phyloP scores from a whole-genome alignment of 176 grass and related monocot species.

The Chloris gayana region DNA sequence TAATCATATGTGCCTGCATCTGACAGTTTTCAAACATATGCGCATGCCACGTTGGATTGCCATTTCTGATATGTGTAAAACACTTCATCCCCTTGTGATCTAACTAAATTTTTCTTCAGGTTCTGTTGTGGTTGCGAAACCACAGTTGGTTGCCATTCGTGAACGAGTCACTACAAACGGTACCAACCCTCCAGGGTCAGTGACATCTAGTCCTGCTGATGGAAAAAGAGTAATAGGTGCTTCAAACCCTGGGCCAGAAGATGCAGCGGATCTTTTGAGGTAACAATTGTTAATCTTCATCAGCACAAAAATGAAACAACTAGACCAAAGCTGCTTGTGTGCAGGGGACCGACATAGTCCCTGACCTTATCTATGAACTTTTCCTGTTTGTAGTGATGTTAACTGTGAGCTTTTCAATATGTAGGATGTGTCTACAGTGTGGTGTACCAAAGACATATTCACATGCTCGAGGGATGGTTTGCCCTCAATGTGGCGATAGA shows the following conservation, averaged over 20 bases:
- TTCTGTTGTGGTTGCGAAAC: conserved; percentile 79
- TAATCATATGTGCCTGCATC: neutral
- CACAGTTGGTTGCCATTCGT: conserved; percentile 73
- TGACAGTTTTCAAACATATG: neutral
- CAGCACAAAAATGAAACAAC: neutral
- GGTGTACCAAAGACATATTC: conserved; percentile 93
- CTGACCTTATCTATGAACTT: neutral
- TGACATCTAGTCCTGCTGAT: conserved; percentile 41
- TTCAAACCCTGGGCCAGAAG: conserved; percentile 82
- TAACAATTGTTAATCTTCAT: conserved; percentile 18
- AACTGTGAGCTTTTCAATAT: neutral
- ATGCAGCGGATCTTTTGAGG: conserved; percentile 92
- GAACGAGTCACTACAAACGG: conserved; percentile 65
- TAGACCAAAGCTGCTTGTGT: neutral
- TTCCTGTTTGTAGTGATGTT: neutral
- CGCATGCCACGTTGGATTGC: neutral
- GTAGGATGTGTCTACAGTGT: conserved; percentile 83
- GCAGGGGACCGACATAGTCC: too few species aligned
- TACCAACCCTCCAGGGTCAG: conserved; percentile 29
- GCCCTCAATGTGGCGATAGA: conserved; percentile 73
- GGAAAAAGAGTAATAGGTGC: conserved; percentile 72
- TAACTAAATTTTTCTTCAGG: conserved; percentile 47
- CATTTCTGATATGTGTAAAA: conserved; percentile 20
- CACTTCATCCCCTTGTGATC: neutral
- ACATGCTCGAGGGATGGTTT: conserved; percentile 70